Evolutionary conservation across 1,284 basidiomycete genomes (phyloP), one percentile per base, ranked within the genome.

Genomic region (Uromyces viciae-fabae): DNA sequence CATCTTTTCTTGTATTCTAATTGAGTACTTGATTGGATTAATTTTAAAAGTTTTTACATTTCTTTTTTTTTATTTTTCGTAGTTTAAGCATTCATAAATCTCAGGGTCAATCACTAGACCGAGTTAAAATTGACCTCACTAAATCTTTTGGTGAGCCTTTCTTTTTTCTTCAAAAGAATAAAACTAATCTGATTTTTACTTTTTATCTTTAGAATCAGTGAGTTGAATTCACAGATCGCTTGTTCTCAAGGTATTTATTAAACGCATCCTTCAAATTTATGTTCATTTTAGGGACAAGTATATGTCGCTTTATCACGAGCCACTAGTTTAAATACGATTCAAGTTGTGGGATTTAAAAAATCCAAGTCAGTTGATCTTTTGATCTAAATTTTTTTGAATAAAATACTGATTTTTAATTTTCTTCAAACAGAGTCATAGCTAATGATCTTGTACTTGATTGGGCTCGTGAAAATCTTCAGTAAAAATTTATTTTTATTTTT

Each of bases 261-360:
- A 38, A 64, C 17, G 60, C 60, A 36, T 78, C 25, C 56, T 81
- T 68, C 73, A 22, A 9, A 66, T 40, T 80, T 33, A 11, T 5
- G 19, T 3, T 2, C 15, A 49, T 56, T n/a, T 25, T 60, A 82
- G 92, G 92, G 92, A 43, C 94, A 94, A 88, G 94, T 94, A 46
- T 98, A 99, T 84, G 95, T 98, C 40, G 96, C 97, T 0, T 88
- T 99, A 22, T 97, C 95, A 31, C 93, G 97, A 43, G 97, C 97
- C 2, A 97, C 95, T 0, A 92, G 91, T 11, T 88, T 99, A 64
- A 92, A 95, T 11, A 94, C 95, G 0, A 88, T 99, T 31, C 94
- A 99, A 85, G 93, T 98, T 0, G 87, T 93, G 3, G 91, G 93
- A 56, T 99, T 99, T 86, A 90, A 92, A 83, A 87, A 91, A 0